Evolutionary conservation across 2,329 filamentous ascomycete genomes (phyloP), one percentile per base, ranked within the genome.

Genomic region (Alternaria ethzedia): DNA sequence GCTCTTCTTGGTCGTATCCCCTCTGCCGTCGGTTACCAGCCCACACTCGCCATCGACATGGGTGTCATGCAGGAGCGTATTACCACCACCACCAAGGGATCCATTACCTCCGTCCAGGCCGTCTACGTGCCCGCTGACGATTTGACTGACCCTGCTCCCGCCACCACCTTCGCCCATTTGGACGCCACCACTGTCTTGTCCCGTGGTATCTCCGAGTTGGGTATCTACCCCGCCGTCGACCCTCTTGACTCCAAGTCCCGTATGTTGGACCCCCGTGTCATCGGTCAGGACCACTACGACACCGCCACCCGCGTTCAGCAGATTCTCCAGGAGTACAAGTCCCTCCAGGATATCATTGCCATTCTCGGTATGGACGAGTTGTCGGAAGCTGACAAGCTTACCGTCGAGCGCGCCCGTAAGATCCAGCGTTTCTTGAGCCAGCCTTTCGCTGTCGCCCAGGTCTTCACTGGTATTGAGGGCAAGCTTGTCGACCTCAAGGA

Each of bases 291-390:
- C 69, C 96, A 99, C 89, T 99, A 99, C 91, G 83, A 94, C 69
- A 95, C 90, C 79, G 96, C 96, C 83, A 92, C 92, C 83, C 91
- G 91, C 78, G 96, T 99, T 81, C 96, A 99, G 89, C 94, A 97
- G 87, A 98, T 97, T 86, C 91, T 99, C 83, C 96, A 99, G 87
- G 96, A 98, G 89, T 99, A 99, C 92, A 98, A 98, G 92, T 98
- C 95, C 72, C 93, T 99, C 75, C 96, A 99, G 88, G 96, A 99
- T 88, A 99, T 99, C 90, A 97, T 97, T 88, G 96, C 96, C 85
- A 99, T 99, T 94, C 86, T 98, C 83, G 95, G 95, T 91, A 98
- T 99, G 96, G 96, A 99, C 85, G 96, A 99, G 84, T 87, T 99
- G 86, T 98, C 96, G 72, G 96, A 98, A 89, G 92, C 92, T 79